phyloP scores from a whole-genome alignment of 108 stramenopile genomes.

The Discostella stelligeroides region DNA sequence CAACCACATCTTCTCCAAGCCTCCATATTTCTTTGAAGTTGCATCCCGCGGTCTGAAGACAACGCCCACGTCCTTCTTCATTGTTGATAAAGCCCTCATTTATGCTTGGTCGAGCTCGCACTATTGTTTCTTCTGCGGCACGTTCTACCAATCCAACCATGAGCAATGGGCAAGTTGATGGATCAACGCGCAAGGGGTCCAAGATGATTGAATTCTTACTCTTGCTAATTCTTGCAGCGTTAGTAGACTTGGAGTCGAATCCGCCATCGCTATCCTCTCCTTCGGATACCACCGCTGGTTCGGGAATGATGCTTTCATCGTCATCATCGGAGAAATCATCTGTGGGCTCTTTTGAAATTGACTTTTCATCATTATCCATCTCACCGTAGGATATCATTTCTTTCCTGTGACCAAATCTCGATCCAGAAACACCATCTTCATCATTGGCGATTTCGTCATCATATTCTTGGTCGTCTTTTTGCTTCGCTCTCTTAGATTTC shows the following conservation, averaged over 20 bases:
- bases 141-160: constrained; percentile 96
- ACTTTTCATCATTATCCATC: constrained; percentile 67
- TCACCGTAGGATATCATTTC: constrained; percentile 72
- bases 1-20: constrained; percentile 72
- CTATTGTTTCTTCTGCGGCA: constrained; percentile 80
- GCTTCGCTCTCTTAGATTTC: constrained; percentile 34
- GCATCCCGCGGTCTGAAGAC: constrained; percentile 94
- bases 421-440: constrained; percentile 66
- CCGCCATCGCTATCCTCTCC: constrained; percentile 47
- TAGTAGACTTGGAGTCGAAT: constrained; percentile 17
- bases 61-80: constrained; percentile 83
- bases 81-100: constrained; percentile 83
- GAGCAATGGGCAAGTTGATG: constrained; percentile 89
- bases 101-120: constrained; percentile 84
- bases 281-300: constrained; percentile 34
- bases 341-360: constrained; percentile 48
- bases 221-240: constrained; percentile 52
- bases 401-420: constrained; percentile 56
- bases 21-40: constrained; percentile 95
- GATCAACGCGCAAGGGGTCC: constrained; percentile 73
- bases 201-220: constrained; percentile 62
- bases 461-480: constrained; percentile 65
- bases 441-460: constrained; percentile 71
- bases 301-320: constrained; percentile 55
- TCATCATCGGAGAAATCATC: constrained; percentile 45